Base-by-base conservation (phyloP, 2,329 filamentous ascomycete genomes). In the Pseudogymnoascus destructans region DNA sequence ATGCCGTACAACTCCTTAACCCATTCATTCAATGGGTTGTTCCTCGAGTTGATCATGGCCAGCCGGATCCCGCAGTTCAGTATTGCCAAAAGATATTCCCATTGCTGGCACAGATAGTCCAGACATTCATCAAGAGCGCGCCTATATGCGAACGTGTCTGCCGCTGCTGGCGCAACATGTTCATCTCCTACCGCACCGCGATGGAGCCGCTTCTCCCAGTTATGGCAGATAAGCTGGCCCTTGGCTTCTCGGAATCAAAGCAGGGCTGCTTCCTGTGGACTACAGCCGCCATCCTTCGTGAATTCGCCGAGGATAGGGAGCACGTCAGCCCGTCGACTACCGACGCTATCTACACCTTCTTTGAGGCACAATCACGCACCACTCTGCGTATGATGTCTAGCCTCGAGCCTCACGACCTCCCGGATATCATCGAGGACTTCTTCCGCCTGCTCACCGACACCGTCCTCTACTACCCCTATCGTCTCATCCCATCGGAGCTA, bases 221-320 rank as follows among this genome's bases (percentile, higher is more conserved):
- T 17, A 83, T 98, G 72, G 95, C 93, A 15, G 87, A 92, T 65
- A 95, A 92, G 71, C 80, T 98, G 59, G 89, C 89, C 1, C 79
- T 79, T 62, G 91, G 92, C 3, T 98, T 98, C 70, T 80, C 86
- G 58, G 79, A 81, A 15, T 96, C 92, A 9, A 82, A 85, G 61
- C 92, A 98, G 72, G 93, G 93, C 10, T 96, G 92, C 70, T 98
- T 98, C 78, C 77, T 98, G n/a, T 98, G 93, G 93, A 92, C 93
- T 1, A 96, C 92, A 1, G 88, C 91, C 63, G 89, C 92, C 7
- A 95, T 98, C 62, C 80, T 98, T 27, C 86, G 93, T 60, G 93
- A 98, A 70, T 98, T 97, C 69, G 93, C 89, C 0, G 89, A 95
- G 65, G 90, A 92, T 40, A 82, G 87, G 40, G 90, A 95, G 65